Percentiles rank a stretch among this genome's conserved stretches.
Conservation (phyloP, 352 stramenopile species). For the Globisporangium spinosum region DNA sequence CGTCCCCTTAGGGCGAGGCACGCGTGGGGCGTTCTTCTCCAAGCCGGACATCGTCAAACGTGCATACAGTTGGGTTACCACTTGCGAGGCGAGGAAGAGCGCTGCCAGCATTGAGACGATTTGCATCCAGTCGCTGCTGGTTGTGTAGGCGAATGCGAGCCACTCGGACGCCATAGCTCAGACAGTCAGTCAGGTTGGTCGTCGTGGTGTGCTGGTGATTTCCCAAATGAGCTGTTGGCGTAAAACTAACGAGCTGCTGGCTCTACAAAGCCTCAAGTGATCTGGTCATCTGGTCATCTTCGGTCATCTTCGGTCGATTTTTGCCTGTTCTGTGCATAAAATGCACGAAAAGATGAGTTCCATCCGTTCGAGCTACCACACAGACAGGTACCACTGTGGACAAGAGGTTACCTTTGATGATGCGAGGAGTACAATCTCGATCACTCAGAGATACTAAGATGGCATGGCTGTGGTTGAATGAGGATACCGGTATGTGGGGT, state of each 20-base stretch:
- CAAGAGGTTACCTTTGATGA: too few species aligned
- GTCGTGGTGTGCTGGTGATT: neutral
- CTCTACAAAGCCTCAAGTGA: neutral
- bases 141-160: too few species aligned
- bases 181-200: neutral
- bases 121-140: neutral
- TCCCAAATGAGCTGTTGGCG: neutral
- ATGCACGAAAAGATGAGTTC: neutral
- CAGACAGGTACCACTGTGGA: too few species aligned
- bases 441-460: too few species aligned
- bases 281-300: neutral
- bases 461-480: too few species aligned
- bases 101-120: neutral
- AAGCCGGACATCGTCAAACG: neutral
- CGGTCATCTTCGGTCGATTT: neutral
- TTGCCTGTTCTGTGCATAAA: neutral
- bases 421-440: too few species aligned
- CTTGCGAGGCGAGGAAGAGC: neutral
- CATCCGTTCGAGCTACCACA: neutral
- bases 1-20: conserved; percentile 9
- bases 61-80: neutral
- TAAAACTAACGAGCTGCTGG: neutral
- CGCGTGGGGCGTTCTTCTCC: conserved; percentile 10
- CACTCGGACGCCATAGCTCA: neutral
- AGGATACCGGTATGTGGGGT: too few species aligned